A percentile compares a stretch with the other conserved stretches of the same genome.
These are phyloP conservation scores for Chaetomium fimeti DNA, from an alignment of 495 filamentous ascomycete genomes.

Conservation along the genomic window DNA sequence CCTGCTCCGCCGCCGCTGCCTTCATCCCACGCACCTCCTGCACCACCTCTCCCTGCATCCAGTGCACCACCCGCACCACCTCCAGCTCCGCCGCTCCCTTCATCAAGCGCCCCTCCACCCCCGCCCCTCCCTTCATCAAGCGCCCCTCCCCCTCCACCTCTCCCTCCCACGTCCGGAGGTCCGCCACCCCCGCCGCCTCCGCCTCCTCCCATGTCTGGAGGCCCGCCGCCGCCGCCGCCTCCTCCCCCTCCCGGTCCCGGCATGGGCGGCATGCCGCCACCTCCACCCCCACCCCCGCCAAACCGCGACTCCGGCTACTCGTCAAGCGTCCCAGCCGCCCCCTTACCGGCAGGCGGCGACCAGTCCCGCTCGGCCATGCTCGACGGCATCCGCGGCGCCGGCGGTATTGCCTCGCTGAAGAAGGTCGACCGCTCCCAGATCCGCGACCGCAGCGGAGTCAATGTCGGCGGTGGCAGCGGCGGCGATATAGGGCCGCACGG, in stretches of 20 bases:
- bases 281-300: slow-evolving; percentile 61
- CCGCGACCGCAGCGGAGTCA: slow-evolving; percentile 73
- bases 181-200: slow-evolving; percentile 54
- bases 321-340: slow-evolving; percentile 57
- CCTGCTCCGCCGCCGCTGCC: slow-evolving; percentile 51
- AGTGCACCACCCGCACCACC: slow-evolving; percentile 42
- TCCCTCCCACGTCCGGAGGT: slow-evolving; percentile 31
- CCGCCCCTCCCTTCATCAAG: slow-evolving; percentile 37
- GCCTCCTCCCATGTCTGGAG: slow-evolving; percentile 48
- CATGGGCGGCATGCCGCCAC: slow-evolving; percentile 43
- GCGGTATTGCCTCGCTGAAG: slow-evolving; percentile 69
- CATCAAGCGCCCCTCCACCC: slow-evolving; percentile 37
- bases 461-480: slow-evolving; percentile 53
- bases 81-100: slow-evolving; percentile 44
- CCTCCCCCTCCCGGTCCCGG: slow-evolving; percentile 52
- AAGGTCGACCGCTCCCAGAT: slow-evolving; percentile 78
- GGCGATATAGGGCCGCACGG: slow-evolving; percentile 56
- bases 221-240: slow-evolving; percentile 50
- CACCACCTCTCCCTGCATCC: slow-evolving; percentile 35
- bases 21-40: slow-evolving; percentile 37
- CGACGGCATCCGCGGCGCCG: slow-evolving; percentile 76
- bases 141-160: slow-evolving; percentile 39
- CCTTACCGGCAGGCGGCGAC: slow-evolving; percentile 53
- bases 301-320: slow-evolving; percentile 61
- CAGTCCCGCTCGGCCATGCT: slow-evolving; percentile 63